Base-by-base conservation (phyloP, 2,329 filamentous ascomycete species). In the Stromatinia cepivora region DNA sequence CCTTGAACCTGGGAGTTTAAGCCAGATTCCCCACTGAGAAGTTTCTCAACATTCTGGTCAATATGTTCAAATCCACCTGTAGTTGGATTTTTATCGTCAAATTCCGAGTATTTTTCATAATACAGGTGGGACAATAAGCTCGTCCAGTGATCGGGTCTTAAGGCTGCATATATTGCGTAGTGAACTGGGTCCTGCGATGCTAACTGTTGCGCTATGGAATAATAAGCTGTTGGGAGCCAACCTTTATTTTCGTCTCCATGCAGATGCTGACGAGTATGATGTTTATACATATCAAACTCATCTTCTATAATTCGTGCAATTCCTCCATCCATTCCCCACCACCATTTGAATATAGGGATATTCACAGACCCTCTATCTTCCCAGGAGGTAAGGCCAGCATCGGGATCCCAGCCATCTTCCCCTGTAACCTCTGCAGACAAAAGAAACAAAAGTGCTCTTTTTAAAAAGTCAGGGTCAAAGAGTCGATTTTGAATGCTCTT, bases 61-160 rank as follows among this genome's bases (percentile, higher is more conserved):
- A 62, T 28, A 9, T 62, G 25, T 39, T 31, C 42, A 46, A 46
- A 62, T 13, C 58, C 39, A 28, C 39, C 58, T 20, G 58, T 62
- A 20, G n/a, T 42, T 13, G 25, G 36, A 7, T 45, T 3, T 25
- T 48, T 13, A 17, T 31, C n/a, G 20, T 62, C 39, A 5, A 31
- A 46, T 25, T 45, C 58, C 6, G 58, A 62, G n/a, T 62, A 62
- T n/a, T 62, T 62, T 31, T 28, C 39, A 62, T 46, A 48, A 25
- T 13, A 5, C 20, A 39, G 58, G 10, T 62, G 34, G 2, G 39
- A 46, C 9, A 62, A 25, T 13, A 62, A 46, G 39, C 42, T 45
- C 15, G 58, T 46, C 17, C 39, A 62, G 25, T 62, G 58, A 62
- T 46, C 58, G 7, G 58, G 58, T 31, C 58, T 45, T 22, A 62